These are phyloP conservation scores for Aspergillus oerlinghausenensis DNA, from an alignment of 2,329 filamentous ascomycete genomes.

Conservation along the genomic window DNA sequence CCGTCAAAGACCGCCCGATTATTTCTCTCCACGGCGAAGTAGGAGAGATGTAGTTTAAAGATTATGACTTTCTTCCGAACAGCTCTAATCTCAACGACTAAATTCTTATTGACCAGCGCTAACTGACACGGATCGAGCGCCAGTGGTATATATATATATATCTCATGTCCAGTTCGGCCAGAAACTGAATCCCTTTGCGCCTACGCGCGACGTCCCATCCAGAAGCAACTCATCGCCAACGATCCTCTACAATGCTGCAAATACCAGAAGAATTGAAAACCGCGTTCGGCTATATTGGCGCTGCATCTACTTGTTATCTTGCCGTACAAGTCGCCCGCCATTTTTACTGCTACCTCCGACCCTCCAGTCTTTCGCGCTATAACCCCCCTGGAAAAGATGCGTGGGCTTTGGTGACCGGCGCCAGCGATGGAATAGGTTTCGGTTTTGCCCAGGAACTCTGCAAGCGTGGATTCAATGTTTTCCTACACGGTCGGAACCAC, in stretches of 20 bases:
- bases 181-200: neutral
- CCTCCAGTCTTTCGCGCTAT: slow-evolving; percentile 1
- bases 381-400: slow-evolving; percentile 12
- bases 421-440: slow-evolving; percentile 53
- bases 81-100: neutral
- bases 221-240: neutral
- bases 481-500: slow-evolving; percentile 54
- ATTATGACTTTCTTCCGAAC: neutral
- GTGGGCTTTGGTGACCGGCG: slow-evolving; percentile 52
- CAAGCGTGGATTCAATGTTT: slow-evolving; percentile 50
- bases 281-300: neutral
- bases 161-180: neutral
- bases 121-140: neutral
- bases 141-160: neutral
- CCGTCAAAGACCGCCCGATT: neutral
- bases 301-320: neutral
- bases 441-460: slow-evolving; percentile 51
- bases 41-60: neutral
- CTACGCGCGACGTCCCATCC: neutral
- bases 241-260: neutral
- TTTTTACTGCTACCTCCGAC: slow-evolving; percentile 1
- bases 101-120: neutral
- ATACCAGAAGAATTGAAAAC: neutral
- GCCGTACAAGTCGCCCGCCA: neutral
- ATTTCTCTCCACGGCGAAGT: neutral